phyloP scores from a whole-genome alignment of 768 basidiomycete species.

The Boletus rex-veris region DNA sequence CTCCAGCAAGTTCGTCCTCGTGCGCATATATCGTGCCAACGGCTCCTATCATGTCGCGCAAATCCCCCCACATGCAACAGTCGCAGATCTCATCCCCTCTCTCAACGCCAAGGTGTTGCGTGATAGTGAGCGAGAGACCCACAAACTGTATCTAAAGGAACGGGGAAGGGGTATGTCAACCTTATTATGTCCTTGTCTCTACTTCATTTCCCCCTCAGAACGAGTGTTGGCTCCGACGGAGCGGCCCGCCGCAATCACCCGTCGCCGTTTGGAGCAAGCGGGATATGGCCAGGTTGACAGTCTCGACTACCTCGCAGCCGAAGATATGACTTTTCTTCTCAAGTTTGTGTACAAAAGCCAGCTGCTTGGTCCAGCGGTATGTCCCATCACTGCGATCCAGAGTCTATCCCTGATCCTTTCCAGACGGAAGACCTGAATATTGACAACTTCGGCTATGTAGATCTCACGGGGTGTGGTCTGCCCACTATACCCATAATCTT shows the following conservation, averaged over 20 bases:
- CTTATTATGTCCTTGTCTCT: neutral
- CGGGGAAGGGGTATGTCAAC: slow-evolving; percentile 61
- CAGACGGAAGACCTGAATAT: slow-evolving; percentile 74
- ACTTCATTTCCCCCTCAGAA: slow-evolving; percentile 45
- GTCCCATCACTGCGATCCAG: slow-evolving; percentile 22
- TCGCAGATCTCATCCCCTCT: slow-evolving; percentile 57
- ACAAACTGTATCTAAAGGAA: slow-evolving; percentile 73
- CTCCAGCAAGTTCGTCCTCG: slow-evolving; percentile 40
- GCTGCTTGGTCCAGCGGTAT: slow-evolving; percentile 58
- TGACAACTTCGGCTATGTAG: slow-evolving; percentile 72
- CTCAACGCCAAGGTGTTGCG: slow-evolving; percentile 57
- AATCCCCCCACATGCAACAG: slow-evolving; percentile 62
- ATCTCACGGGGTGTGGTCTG: slow-evolving; percentile 76
- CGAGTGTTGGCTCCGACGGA: slow-evolving; percentile 80
- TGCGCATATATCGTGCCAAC: slow-evolving; percentile 77
- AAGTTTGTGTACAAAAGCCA: slow-evolving; percentile 88
- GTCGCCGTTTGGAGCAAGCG: slow-evolving; percentile 80
- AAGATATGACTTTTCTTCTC: slow-evolving; percentile 80
- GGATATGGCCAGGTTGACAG: slow-evolving; percentile 84
- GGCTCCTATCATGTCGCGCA: slow-evolving; percentile 68
- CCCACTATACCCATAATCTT: slow-evolving; percentile 86
- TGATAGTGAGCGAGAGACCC: slow-evolving; percentile 51
- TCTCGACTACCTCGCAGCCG: slow-evolving; percentile 68
- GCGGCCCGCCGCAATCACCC: slow-evolving; percentile 79
- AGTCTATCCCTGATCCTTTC: neutral